Conservation (phyloP, 805 yeast genomes). For the Kregervanrija fluxuum region DNA sequence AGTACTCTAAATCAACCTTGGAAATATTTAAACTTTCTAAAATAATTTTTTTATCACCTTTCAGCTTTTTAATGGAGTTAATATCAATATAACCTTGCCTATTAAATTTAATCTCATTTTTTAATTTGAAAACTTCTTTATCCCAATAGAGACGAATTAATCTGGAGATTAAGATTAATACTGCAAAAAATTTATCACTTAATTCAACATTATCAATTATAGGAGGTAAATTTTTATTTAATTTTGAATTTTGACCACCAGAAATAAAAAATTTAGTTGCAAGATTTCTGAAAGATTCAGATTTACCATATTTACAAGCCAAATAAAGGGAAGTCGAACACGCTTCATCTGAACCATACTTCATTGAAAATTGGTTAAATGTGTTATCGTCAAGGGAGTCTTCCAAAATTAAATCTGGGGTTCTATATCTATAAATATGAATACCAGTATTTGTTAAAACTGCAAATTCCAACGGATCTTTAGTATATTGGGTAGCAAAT, state of each 20-base stretch:
- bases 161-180: conserved; percentile 71
- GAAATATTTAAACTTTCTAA: conserved; percentile 38
- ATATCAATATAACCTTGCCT: conserved; percentile 30
- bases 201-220: conserved; percentile 70
- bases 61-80: conserved; percentile 37
- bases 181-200: conserved; percentile 88
- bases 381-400: conserved; percentile 55
- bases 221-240: conserved; percentile 30
- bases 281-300: conserved; percentile 40
- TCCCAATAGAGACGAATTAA: conserved; percentile 77
- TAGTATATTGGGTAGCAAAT: conserved; percentile 77
- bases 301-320: conserved; percentile 65
- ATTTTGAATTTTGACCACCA: conserved; percentile 46
- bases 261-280: conserved; percentile 46
- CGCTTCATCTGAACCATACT: conserved; percentile 83
- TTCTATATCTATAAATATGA: conserved; percentile 66
- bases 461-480: conserved; percentile 64
- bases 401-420: conserved; percentile 74
- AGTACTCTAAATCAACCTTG: conserved; percentile 54
- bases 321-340: conserved; percentile 83
- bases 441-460: conserved; percentile 76
- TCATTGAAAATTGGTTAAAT: conserved; percentile 60
- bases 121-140: conserved; percentile 49
- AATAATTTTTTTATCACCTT: conserved; percentile 26
- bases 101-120: conserved; percentile 26